Conservation (phyloP, 805 yeast genomes). For the Phaffomyces opuntiae region DNA sequence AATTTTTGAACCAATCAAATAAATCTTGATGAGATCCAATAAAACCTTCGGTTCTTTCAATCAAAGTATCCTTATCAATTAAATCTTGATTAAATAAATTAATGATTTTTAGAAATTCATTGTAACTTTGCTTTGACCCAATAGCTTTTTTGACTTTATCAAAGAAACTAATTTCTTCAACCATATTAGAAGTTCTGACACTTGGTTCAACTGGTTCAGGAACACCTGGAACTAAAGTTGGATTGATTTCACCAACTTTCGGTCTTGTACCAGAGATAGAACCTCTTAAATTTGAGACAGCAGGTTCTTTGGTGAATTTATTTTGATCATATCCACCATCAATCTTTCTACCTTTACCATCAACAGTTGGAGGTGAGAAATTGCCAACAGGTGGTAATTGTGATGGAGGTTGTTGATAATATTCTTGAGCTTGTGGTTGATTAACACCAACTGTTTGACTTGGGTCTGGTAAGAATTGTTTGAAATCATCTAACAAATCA, state of each 20-base stretch:
- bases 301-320: constrained; percentile 24
- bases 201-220: constrained; percentile 73
- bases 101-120: constrained; percentile 84
- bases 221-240: constrained; percentile 75
- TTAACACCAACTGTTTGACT: constrained; percentile 16
- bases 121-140: constrained; percentile 83
- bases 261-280: constrained; percentile 19
- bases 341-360: constrained; percentile 16
- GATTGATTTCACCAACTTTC: constrained; percentile 33
- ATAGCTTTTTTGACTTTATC: constrained; percentile 86
- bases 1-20: constrained; percentile 84
- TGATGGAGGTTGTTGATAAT: constrained; percentile 21
- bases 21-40: constrained; percentile 76
- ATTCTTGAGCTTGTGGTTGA: constrained; percentile 18
- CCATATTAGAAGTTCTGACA: constrained; percentile 51
- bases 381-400: constrained; percentile 87
- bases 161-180: constrained; percentile 84
- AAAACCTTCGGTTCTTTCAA: constrained; percentile 78
- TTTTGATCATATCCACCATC: constrained; percentile 13
- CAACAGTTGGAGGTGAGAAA: constrained; percentile 61
- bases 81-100: constrained; percentile 87
- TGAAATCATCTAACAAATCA: constrained; percentile 88
- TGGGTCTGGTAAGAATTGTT: constrained; percentile 85
- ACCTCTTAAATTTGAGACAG: constrained; percentile 30
- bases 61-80: constrained; percentile 73